These are phyloP conservation scores for Ceratocystis cubensis DNA, from an alignment of 2,329 filamentous ascomycete genomes.

Conservation along the genomic window DNA sequence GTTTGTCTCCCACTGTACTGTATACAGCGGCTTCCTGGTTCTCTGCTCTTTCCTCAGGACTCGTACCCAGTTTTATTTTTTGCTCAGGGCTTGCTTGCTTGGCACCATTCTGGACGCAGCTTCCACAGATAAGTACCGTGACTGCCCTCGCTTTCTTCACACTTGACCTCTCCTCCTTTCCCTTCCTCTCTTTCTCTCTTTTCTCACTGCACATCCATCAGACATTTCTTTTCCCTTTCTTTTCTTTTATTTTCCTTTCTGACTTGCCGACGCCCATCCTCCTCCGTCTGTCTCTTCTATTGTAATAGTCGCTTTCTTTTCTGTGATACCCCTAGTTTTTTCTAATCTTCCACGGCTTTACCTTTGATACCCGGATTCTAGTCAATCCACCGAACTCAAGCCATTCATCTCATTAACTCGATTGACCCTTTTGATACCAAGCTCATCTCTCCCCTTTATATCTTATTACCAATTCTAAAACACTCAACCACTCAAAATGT, in stretches of 20 bases:
- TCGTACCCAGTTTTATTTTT: too few relatives aligned
- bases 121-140: constrained; percentile 33
- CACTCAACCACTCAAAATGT: constrained; percentile 43
- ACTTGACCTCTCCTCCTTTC: constrained; percentile 25
- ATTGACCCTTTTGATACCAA: neutral
- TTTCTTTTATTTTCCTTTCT: constrained; percentile 38
- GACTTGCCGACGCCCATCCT: constrained; percentile 31
- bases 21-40: neutral
- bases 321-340: constrained; percentile 29
- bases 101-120: neutral
- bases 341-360: constrained; percentile 21
- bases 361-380: constrained; percentile 21
- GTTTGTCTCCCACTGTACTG: neutral
- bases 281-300: constrained; percentile 23
- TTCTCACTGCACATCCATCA: constrained; percentile 23
- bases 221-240: constrained; percentile 28
- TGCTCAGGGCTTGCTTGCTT: too few relatives aligned
- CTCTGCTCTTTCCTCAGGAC: too few relatives aligned
- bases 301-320: constrained; percentile 30
- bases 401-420: constrained; percentile 18
- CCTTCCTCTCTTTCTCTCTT: constrained; percentile 29
- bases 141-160: constrained; percentile 27
- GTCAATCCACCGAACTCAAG: constrained; percentile 18
- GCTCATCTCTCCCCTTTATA: constrained; percentile 23
- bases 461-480: neutral